A percentile compares a stretch with the other conserved stretches of the same genome.
Conservation (phyloP, 345 rosid species). For the Citrus hindsii region DNA sequence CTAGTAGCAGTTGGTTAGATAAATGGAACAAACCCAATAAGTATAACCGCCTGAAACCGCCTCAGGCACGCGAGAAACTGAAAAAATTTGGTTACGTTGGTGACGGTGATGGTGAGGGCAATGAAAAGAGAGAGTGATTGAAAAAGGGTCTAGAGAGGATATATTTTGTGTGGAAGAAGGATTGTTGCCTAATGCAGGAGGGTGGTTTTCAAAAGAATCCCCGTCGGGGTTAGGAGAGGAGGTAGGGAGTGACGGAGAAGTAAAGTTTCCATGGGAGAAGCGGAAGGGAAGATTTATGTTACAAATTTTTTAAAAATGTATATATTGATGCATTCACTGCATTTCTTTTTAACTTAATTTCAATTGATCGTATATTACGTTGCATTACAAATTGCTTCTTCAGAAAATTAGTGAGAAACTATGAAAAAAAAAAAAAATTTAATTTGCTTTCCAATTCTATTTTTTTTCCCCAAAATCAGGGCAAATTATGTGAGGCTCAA, state of each 20-base stretch:
- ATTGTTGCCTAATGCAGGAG: conserved; percentile 51
- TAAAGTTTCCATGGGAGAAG: too few relatives aligned
- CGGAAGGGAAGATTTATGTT: background rate
- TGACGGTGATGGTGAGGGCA: conserved; percentile 37
- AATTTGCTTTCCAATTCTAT: too few relatives aligned
- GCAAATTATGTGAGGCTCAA: too few relatives aligned
- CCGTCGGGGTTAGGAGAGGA: conserved; percentile 38
- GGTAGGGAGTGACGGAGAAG: background rate
- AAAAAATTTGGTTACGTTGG: conserved; percentile 46
- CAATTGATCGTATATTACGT: too few relatives aligned
- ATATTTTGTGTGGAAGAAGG: conserved; percentile 64
- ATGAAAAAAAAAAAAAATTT: too few relatives aligned
- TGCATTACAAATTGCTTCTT: too few relatives aligned
- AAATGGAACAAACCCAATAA: too few relatives aligned
- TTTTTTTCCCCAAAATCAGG: too few relatives aligned
- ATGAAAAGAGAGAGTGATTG: conserved; percentile 42
- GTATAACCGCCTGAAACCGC: conserved; percentile 31
- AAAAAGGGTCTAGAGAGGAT: conserved; percentile 78
- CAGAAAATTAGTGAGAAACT: too few relatives aligned
- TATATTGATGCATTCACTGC: too few relatives aligned
- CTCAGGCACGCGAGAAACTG: conserved; percentile 29
- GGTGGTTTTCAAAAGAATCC: conserved; percentile 54
- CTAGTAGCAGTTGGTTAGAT: too few relatives aligned
- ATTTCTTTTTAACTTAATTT: background rate
- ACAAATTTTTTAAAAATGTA: too few relatives aligned